These are phyloP conservation scores for Triadica sebifera DNA, from an alignment of 345 rosid species.

Conservation along the genomic window DNA sequence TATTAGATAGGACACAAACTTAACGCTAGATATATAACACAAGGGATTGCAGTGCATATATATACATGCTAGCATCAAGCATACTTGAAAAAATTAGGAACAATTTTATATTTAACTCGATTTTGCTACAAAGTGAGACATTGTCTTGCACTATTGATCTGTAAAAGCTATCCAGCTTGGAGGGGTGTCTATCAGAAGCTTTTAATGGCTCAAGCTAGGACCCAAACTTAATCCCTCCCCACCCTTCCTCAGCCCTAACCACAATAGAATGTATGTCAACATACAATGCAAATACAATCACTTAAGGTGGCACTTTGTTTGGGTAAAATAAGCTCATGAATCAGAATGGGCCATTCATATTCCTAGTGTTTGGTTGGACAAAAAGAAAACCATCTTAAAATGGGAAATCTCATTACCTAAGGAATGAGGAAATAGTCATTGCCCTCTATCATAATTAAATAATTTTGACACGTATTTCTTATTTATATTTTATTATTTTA, in stretches of 20 bases:
- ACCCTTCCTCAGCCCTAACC: background rate
- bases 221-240: background rate
- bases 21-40: background rate
- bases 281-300: too few species aligned
- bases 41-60: background rate
- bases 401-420: too few species aligned
- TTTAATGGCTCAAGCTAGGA: background rate
- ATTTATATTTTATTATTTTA: too few species aligned
- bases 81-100: background rate
- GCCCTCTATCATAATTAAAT: too few species aligned
- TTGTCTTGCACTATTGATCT: background rate
- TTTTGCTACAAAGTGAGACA: background rate
- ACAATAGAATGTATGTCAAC: background rate
- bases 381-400: too few species aligned
- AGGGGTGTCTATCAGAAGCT: background rate
- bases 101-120: background rate
- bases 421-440: too few species aligned
- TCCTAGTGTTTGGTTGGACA: too few species aligned
- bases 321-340: too few species aligned
- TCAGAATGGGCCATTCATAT: too few species aligned
- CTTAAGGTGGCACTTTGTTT: too few species aligned
- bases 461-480: too few species aligned
- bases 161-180: background rate
- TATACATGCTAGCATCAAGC: background rate
- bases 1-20: slow-evolving; percentile 10